phyloP scores from a whole-genome alignment of 345 rosid species.

The Salix viminalis region DNA sequence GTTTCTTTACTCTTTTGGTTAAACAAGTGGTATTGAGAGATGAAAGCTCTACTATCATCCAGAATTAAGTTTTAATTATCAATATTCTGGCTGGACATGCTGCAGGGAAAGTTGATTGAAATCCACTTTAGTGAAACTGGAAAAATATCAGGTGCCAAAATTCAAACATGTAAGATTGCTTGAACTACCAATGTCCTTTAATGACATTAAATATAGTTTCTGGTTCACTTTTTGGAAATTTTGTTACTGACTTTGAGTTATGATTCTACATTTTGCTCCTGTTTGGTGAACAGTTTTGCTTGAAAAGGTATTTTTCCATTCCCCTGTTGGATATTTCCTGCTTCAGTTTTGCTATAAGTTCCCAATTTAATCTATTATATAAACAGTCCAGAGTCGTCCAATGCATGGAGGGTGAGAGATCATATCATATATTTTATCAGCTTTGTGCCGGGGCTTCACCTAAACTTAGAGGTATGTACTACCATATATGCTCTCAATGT shows the following conservation, averaged over 20 bases:
- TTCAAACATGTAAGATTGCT: slow-evolving; percentile 86
- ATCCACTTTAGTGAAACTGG: slow-evolving; percentile 95
- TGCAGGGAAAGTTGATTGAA: slow-evolving; percentile 92
- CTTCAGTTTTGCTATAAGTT: slow-evolving; percentile 7
- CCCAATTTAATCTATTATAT: slow-evolving; percentile 24
- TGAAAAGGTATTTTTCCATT: slow-evolving; percentile 68
- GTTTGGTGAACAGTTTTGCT: slow-evolving; percentile 66
- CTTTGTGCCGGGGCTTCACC: slow-evolving; percentile 92
- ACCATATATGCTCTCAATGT: background rate
- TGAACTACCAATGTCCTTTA: slow-evolving; percentile 4
- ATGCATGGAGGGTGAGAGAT: slow-evolving; percentile 92
- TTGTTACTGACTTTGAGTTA: slow-evolving; percentile 31
- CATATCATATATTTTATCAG: slow-evolving; percentile 98
- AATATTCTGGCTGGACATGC: slow-evolving; percentile 28
- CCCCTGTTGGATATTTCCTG: slow-evolving; percentile 8
- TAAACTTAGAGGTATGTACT: slow-evolving; percentile 61
- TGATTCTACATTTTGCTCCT: slow-evolving; percentile 25
- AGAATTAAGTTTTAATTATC: slow-evolving; percentile 6
- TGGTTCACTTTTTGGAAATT: slow-evolving; percentile 7
- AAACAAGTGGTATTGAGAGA: background rate
- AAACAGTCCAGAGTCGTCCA: slow-evolving; percentile 99
- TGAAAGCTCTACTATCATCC: background rate
- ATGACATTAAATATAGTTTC: slow-evolving; percentile 7
- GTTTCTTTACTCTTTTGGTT: background rate
- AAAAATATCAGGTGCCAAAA: slow-evolving; percentile 96